A percentile compares a stretch with the other conserved stretches of the same genome.
These are phyloP conservation scores for Scenedesmus sp. DNA, from an alignment of 163 green algal species.

Conservation along the genomic window DNA sequence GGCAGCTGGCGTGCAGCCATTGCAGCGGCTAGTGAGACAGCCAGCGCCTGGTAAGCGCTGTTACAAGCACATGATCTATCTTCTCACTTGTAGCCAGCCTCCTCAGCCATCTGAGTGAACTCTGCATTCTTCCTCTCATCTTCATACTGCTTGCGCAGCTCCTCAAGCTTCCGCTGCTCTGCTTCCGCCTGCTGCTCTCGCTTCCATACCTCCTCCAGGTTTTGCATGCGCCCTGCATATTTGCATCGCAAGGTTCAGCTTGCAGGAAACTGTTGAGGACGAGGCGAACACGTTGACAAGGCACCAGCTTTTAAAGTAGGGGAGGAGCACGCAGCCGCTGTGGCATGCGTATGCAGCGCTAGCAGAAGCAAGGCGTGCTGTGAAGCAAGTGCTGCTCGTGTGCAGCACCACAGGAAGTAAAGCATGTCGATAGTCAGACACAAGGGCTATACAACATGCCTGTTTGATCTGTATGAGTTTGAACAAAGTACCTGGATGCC, in stretches of 20 bases:
- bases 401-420: background rate
- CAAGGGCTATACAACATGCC: background rate
- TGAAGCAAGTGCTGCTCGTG: background rate
- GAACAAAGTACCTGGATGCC: slow-evolving; percentile 5
- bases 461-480: background rate
- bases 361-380: background rate
- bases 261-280: background rate
- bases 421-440: background rate
- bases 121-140: slow-evolving; percentile 88
- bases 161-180: slow-evolving; percentile 84
- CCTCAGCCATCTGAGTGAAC: slow-evolving; percentile 64
- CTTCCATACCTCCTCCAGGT: slow-evolving; percentile 94
- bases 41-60: no score
- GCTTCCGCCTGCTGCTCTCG: slow-evolving; percentile 81
- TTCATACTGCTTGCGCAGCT: slow-evolving; percentile 87
- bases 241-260: slow-evolving; percentile 15
- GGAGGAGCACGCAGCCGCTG: background rate
- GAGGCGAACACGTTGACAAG: background rate
- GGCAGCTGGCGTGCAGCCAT: no score
- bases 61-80: background rate
- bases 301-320: slow-evolving; percentile 34
- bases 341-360: no score
- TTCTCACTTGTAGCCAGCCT: slow-evolving; percentile 73
- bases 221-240: slow-evolving; percentile 66
- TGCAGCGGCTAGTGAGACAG: background rate